Base-by-base conservation (phyloP, 805 yeast genomes). In the Saitoella complicata region DNA sequence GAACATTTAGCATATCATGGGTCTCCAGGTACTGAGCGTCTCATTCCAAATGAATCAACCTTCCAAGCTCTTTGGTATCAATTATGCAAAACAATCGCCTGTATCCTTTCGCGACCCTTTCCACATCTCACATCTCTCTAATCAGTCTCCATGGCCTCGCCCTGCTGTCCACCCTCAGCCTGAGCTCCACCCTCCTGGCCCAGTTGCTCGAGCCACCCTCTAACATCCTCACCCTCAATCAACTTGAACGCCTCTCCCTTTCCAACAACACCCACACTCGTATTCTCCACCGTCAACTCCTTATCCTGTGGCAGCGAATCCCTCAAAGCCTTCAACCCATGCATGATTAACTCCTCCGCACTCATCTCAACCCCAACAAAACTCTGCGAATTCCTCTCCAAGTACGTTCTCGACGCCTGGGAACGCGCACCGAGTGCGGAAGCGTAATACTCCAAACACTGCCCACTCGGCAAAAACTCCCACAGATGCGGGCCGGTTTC, bases 371-470 rank as follows among this genome's bases (percentile, higher is more conserved):
- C 66, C 45, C 72, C 70, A 12, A 76, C 66, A 53, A 84, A 82
- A 32, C 69, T 67, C 35, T 82, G 85, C 58, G 78, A 70, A 53
- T 80, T 79, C 59, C 95, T 78, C 64, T 91, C 99, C 59, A 91
- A 67, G 55, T 85, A 91, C 2, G 99, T 91, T 67, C 94, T 77
- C 10, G 95, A 96, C 42, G 97, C 97, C 65, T 91, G 99, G 2
- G 97, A 88, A 59, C 99, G 75, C 7, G 99, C 97, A 40, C 99
- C 99, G 57, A 91, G 85, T 35, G 98, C 94, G 8, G 95, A 78
- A 34, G 95, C 97, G 54, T 73, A 75, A 59, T 87, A 82, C 63
- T 91, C 97, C 55, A 86, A 69, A 21, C 81, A 91, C 30, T 88
- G 78, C 1, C 99, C 99, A 6, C 94, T 80, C 11, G 99, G 98